These are phyloP conservation scores for Fusarium longipes DNA, from an alignment of 2,329 filamentous ascomycete genomes.

Conservation along the genomic window DNA sequence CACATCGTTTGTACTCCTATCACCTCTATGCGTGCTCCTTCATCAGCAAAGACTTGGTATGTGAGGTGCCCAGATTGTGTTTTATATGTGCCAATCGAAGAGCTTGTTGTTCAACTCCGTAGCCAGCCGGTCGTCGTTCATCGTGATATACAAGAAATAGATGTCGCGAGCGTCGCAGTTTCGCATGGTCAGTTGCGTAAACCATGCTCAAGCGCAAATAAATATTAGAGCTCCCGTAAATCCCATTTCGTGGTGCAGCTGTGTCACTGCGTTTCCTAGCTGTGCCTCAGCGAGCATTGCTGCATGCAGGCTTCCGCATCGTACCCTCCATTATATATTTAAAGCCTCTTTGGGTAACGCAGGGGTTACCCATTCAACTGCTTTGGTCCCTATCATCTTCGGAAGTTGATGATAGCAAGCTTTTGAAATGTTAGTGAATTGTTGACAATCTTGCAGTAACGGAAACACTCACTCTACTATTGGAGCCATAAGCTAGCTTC, in stretches of 20 bases:
- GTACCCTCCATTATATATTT: not conserved
- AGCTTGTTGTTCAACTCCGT: conserved; percentile 26
- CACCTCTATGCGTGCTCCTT: conserved; percentile 45
- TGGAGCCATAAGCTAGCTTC: conserved; percentile 72
- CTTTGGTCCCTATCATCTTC: conserved; percentile 49
- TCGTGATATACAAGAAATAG: conserved; percentile 45
- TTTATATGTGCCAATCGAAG: conserved; percentile 38
- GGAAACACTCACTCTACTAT: conserved; percentile 65
- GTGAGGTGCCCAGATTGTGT: conserved; percentile 30
- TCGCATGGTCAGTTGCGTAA: conserved; percentile 1
- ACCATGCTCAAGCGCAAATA: conserved; percentile 30
- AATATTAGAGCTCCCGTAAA: conserved; percentile 29
- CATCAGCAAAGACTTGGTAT: conserved; percentile 42
- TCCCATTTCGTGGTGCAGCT: conserved; percentile 14
- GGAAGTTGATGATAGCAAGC: conserved; percentile 65
- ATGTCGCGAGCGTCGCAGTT: conserved; percentile 16
- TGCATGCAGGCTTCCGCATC: conserved; percentile 3
- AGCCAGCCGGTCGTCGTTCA: conserved; percentile 40
- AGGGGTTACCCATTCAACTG: not conserved
- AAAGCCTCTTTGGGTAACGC: not conserved
- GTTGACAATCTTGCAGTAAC: too few relatives aligned
- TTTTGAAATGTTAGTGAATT: conserved; percentile 40
- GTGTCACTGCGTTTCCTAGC: conserved; percentile 9
- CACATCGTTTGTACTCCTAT: conserved; percentile 43
- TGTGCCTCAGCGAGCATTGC: not conserved